Conservation (phyloP, 768 basidiomycete species). For the Mycena maculata region DNA sequence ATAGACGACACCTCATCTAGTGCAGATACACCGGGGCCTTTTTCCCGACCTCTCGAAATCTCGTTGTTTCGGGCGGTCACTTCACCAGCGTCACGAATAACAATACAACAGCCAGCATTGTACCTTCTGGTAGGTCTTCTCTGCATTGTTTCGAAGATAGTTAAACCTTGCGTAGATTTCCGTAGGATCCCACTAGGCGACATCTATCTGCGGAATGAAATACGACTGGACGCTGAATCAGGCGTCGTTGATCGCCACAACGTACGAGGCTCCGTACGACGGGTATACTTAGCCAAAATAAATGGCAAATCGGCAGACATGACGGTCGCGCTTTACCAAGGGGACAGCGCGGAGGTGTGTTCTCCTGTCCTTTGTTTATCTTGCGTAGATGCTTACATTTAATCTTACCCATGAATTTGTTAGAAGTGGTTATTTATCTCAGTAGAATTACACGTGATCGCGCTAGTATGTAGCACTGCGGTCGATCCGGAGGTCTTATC, state of each 20-base stretch:
- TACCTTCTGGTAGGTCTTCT: background rate
- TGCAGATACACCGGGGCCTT: background rate
- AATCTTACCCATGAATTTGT: too few relatives aligned
- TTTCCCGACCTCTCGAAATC: background rate
- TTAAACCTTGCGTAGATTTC: background rate
- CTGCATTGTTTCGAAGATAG: background rate
- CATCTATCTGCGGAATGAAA: background rate
- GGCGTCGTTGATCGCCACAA: background rate
- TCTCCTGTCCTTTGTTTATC: too few relatives aligned
- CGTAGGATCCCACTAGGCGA: slow-evolving; percentile 8
- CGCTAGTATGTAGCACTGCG: too few relatives aligned
- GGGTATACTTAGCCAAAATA: background rate
- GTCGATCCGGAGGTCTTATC: too few relatives aligned
- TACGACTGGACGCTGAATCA: background rate
- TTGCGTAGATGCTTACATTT: too few relatives aligned
- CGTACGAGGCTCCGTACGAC: background rate
- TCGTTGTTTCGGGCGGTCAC: background rate
- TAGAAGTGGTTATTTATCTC: too few relatives aligned
- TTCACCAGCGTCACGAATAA: background rate
- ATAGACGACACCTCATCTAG: too few relatives aligned
- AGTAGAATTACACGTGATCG: too few relatives aligned
- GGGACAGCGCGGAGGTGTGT: background rate
- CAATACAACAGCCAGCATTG: background rate
- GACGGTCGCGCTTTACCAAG: slow-evolving; percentile 8
- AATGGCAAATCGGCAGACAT: background rate